phyloP scores from a whole-genome alignment of 2,329 filamentous ascomycete species.

The Aspergillus chevalieri region DNA sequence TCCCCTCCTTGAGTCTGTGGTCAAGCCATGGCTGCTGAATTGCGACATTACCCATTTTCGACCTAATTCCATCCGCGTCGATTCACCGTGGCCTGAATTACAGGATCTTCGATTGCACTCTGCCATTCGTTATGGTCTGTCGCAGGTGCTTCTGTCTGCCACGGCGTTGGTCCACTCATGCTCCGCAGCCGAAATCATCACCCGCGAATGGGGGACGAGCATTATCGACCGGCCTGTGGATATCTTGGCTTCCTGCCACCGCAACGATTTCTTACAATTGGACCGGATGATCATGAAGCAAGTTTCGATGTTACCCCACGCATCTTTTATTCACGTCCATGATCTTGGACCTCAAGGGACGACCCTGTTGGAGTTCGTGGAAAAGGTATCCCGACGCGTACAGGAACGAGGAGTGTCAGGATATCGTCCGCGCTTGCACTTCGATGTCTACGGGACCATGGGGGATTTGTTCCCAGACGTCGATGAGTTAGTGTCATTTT shows the following conservation, averaged over 20 bases:
- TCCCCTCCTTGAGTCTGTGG: slow-evolving; percentile 6
- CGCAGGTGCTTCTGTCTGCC: slow-evolving; percentile 11
- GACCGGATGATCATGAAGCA: slow-evolving; percentile 16
- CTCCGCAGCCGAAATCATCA: slow-evolving; percentile 11
- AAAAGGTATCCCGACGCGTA: slow-evolving; percentile 8
- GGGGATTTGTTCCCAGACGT: slow-evolving; percentile 9
- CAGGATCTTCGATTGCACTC: slow-evolving; percentile 7
- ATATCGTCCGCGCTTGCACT: slow-evolving; percentile 12
- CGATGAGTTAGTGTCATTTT: slow-evolving; percentile 4
- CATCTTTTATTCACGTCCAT: slow-evolving; percentile 12
- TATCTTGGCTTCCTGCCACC: slow-evolving; percentile 14
- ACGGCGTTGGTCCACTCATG: slow-evolving; percentile 8
- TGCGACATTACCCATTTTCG: slow-evolving; percentile 10
- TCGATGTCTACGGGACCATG: slow-evolving; percentile 14
- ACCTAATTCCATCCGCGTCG: background rate
- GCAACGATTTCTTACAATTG: slow-evolving; percentile 12
- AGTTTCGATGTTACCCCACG: slow-evolving; percentile 11
- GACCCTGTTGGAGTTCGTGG: slow-evolving; percentile 7
- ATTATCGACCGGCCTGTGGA: slow-evolving; percentile 6
- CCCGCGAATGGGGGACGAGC: slow-evolving; percentile 10
- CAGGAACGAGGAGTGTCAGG: slow-evolving; percentile 4
- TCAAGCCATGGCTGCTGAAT: slow-evolving; percentile 11
- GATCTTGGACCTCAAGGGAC: slow-evolving; percentile 9
- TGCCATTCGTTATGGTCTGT: slow-evolving; percentile 11
- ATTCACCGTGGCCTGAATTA: background rate